A percentile compares a stretch with the other conserved stretches of the same genome.
Evolutionary conservation across 352 stramenopile genomes (phyloP).

Genomic region (Hyaloperonospora brassicae): DNA sequence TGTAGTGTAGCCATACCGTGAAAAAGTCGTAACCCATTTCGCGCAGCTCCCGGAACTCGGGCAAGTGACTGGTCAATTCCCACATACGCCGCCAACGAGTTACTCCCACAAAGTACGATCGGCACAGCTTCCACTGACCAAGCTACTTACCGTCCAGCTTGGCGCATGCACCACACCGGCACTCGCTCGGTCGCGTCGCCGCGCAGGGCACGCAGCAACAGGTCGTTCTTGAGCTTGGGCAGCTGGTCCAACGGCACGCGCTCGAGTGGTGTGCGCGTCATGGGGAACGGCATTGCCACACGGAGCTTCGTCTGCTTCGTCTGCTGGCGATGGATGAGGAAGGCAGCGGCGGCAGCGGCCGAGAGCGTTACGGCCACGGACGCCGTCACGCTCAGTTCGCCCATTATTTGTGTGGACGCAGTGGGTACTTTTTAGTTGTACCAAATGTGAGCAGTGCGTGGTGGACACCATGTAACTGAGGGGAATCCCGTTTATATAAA

Average conservation of each 20-base stretch:
- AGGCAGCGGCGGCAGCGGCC: slow-evolving; percentile 51
- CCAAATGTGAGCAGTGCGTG: too few relatives aligned
- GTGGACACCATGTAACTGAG: too few relatives aligned
- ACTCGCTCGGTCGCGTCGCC: slow-evolving; percentile 86
- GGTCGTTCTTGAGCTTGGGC: slow-evolving; percentile 86
- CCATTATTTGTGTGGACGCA: too few relatives aligned
- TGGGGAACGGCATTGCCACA: slow-evolving; percentile 48
- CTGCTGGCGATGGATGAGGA: slow-evolving; percentile 56
- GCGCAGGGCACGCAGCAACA: slow-evolving; percentile 78
- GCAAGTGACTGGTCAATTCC: slow-evolving; percentile 53
- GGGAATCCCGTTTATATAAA: too few relatives aligned
- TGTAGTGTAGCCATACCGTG: slow-evolving; percentile 32
- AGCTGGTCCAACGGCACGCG: slow-evolving; percentile 58
- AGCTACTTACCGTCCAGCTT: slow-evolving; percentile 86
- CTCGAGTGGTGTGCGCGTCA: slow-evolving; percentile 57
- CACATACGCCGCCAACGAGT: neutral
- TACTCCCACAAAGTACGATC: neutral
- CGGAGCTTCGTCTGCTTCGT: slow-evolving; percentile 12
- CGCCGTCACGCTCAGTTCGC: slow-evolving; percentile 16
- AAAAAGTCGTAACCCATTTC: slow-evolving; percentile 86
- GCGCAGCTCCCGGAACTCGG: slow-evolving; percentile 80
- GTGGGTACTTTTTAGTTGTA: too few relatives aligned
- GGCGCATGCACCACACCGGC: slow-evolving; percentile 96
- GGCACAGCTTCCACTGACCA: neutral
- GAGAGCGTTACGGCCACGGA: slow-evolving; percentile 31